Evolutionary conservation across 176 grass and related monocot genomes (phyloP).

Genomic region (Oryza meyeriana): DNA sequence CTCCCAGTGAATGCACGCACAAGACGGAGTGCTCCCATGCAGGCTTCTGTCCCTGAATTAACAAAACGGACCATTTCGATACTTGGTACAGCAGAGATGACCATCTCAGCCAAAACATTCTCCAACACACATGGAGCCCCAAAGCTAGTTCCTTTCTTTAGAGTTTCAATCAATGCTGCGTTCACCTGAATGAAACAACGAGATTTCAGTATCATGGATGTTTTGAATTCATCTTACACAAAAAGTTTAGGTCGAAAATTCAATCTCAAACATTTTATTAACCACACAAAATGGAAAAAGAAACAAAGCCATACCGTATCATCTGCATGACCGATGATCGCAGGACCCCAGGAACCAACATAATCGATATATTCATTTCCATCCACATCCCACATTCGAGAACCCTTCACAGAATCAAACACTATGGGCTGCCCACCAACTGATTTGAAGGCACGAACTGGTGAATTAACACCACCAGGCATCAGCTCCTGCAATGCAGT

Average conservation of each 20-base stretch:
- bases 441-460: conserved; percentile 96
- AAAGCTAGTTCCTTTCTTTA: conserved; percentile 99
- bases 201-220: not conserved
- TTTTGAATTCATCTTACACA: not conserved
- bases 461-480: conserved; percentile 98
- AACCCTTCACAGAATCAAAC: conserved; percentile 97
- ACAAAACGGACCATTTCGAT: conserved; percentile 98
- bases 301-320: conserved; percentile 46
- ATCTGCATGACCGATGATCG: conserved; percentile 96
- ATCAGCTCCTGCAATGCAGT: conserved; percentile 71
- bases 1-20: conserved; percentile 88
- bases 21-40: conserved; percentile 97
- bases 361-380: conserved; percentile 98
- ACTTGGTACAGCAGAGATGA: conserved; percentile 90
- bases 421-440: conserved; percentile 92
- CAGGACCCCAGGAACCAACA: conserved; percentile 99
- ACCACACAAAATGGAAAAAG: not conserved
- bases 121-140: conserved; percentile 88
- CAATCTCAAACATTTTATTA: not conserved
- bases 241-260: not conserved
- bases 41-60: conserved; percentile 96
- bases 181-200: conserved; percentile 59
- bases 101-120: conserved; percentile 91
- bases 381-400: conserved; percentile 96
- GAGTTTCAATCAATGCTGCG: conserved; percentile 80